Evolutionary conservation across 495 filamentous ascomycete species (phyloP), one percentile per base, ranked within the genome.

Genomic region (Hypoxylon crocopeplum): DNA sequence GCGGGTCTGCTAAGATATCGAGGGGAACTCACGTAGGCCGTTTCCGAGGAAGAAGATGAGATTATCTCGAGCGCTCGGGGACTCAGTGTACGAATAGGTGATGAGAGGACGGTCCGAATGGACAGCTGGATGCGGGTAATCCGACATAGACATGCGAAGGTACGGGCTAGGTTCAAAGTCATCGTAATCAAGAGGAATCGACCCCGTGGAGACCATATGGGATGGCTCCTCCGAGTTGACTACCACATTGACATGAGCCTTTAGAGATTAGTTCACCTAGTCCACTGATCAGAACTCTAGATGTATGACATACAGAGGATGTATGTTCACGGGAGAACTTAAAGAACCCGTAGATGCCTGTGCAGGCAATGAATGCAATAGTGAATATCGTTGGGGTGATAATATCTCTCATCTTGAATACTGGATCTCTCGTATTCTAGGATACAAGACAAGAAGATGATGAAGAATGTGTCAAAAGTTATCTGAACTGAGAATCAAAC

Each of bases 31-130:
- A 62, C 59, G 70, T 3, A 76, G 47, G 7, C 57, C 72, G 17
- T 70, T 48, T 11, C 47, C 25, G 8, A 71, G 29, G 48, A 74
- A 74, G 46, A 69, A 76, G 30, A 58, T 16, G 12, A 75, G 32
- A 48, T 72, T 76, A 16, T 47, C 46, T 8, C 62, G 68, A 21
- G 67, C 38, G 7, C 6, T 16, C 1, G 44, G 48, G n/a, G 66
- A 58, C 29, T 75, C 69, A 3, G 36, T 38, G 45, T 75, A 76
- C 21, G 54, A 61, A 36, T 74, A 76, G 8, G 67, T 57, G 39
- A 72, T 54, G 16, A 72, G 59, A 1, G 47, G 54, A 1, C 53
- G 48, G 7, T 19, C 1, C 19, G 32, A n/a, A 2, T 22, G 15
- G 16, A 3, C 13, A 7, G 24, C 0, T 4, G 25, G 2, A 17